Percentiles rank a stretch among this genome's conserved stretches.
Conservation (phyloP, 257 asterid species). For the Leptodermis oblonga region DNA sequence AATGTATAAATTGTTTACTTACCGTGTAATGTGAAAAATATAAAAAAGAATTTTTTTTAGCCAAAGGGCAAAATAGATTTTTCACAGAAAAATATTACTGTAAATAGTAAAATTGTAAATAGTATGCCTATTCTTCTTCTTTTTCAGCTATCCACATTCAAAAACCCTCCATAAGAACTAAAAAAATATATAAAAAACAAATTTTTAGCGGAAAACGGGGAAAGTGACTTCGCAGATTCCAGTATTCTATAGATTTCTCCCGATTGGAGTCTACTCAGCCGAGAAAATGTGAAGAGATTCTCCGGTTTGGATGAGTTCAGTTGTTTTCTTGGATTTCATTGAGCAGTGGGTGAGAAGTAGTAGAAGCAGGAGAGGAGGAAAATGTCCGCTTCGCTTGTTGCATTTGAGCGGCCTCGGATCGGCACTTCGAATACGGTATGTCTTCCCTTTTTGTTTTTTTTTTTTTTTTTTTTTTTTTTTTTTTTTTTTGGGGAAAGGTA, state of each 20-base stretch:
- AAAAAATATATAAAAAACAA: conserved; percentile 6
- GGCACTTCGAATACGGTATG: conserved; percentile 84
- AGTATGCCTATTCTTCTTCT: background rate
- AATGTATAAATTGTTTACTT: too few relatives aligned
- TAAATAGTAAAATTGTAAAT: too few relatives aligned
- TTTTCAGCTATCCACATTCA: background rate
- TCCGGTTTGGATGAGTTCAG: background rate
- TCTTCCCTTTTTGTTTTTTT: background rate
- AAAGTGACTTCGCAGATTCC: background rate
- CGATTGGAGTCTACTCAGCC: conserved; percentile 7
- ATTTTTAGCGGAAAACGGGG: background rate
- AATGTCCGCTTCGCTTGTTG: conserved; percentile 81
- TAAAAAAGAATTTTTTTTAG: too few relatives aligned
- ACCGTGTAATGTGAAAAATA: too few relatives aligned
- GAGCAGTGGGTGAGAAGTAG: background rate
- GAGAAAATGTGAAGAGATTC: background rate
- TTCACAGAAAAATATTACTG: background rate
- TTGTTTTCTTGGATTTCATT: conserved; percentile 1
- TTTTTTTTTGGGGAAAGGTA: background rate
- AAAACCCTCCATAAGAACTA: background rate
- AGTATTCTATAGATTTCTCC: background rate
- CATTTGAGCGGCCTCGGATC: conserved; percentile 86
- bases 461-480: background rate
- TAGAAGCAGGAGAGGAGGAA: conserved; percentile 4
- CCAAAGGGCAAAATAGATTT: background rate